A percentile compares a stretch with the other conserved stretches of the same genome.
Evolutionary conservation across 176 grass and related monocot species (phyloP).

Genomic region (Carex myosuroides): DNA sequence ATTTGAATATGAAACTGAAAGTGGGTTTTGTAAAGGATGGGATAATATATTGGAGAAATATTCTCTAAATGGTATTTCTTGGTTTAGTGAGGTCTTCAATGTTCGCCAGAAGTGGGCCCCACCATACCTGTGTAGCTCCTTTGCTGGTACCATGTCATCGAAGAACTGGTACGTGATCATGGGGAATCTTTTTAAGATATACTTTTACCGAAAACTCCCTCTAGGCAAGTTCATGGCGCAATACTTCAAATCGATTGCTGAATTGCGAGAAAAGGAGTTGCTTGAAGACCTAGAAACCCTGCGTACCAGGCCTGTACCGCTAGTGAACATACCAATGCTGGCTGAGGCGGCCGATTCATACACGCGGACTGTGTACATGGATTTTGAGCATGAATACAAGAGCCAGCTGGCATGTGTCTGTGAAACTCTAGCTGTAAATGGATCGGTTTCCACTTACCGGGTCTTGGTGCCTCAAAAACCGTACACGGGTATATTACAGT

Average conservation of each 20-base stretch:
- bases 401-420: conserved; percentile 43
- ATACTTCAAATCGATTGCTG: conserved; percentile 33
- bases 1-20: conserved; percentile 24
- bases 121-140: conserved; percentile 13
- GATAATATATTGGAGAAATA: conserved; percentile 28
- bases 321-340: conserved; percentile 43
- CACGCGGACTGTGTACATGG: conserved; percentile 25
- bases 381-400: conserved; percentile 46
- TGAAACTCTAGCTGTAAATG: conserved; percentile 25
- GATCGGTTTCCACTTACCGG: conserved; percentile 26
- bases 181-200: conserved; percentile 38
- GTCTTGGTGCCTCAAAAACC: conserved; percentile 37
- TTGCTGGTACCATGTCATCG: conserved; percentile 27
- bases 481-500: conserved; percentile 24
- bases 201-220: conserved; percentile 37
- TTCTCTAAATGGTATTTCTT: conserved; percentile 25
- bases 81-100: conserved; percentile 33
- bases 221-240: conserved; percentile 38
- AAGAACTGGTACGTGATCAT: conserved; percentile 34
- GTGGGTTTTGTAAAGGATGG: conserved; percentile 26
- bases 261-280: conserved; percentile 35
- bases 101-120: conserved; percentile 29
- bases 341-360: conserved; percentile 38
- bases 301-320: conserved; percentile 22
- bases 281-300: conserved; percentile 33